phyloP scores from a whole-genome alignment of 2,329 filamentous ascomycete species.

The Parastagonospora avenae region DNA sequence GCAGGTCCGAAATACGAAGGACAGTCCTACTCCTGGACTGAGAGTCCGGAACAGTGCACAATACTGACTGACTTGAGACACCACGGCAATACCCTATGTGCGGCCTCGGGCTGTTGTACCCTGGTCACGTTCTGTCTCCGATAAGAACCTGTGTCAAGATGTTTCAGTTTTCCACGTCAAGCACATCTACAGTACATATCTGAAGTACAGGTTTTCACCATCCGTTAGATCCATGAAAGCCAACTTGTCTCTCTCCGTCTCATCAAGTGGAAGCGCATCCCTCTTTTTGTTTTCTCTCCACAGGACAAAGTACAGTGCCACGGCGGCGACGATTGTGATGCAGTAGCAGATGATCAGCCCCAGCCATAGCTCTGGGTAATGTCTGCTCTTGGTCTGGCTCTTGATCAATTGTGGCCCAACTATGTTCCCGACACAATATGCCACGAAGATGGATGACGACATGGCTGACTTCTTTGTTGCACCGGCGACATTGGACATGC shows the following conservation, averaged over 20 bases:
- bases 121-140: too few species aligned
- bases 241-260: constrained; percentile 59
- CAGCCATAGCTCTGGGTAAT: constrained; percentile 74
- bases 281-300: constrained; percentile 57
- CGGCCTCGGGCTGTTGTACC: too few species aligned
- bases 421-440: constrained; percentile 78
- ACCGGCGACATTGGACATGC: constrained; percentile 73
- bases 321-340: constrained; percentile 66
- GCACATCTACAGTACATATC: constrained; percentile 53
- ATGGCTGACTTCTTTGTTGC: constrained; percentile 80
- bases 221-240: constrained; percentile 61
- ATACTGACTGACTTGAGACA: too few species aligned
- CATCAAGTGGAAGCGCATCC: constrained; percentile 55
- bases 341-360: constrained; percentile 72
- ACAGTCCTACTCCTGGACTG: too few species aligned
- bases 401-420: constrained; percentile 74
- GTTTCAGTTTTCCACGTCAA: not conserved
- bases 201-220: constrained; percentile 62
- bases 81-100: too few species aligned
- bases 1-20: too few species aligned
- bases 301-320: constrained; percentile 64
- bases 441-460: constrained; percentile 74
- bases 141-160: too few species aligned
- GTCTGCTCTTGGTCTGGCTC: constrained; percentile 66
- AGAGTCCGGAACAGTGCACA: too few species aligned